Conservation (phyloP, 371 early-diverging fungal species). For the Lichtheimia hyalospora region DNA sequence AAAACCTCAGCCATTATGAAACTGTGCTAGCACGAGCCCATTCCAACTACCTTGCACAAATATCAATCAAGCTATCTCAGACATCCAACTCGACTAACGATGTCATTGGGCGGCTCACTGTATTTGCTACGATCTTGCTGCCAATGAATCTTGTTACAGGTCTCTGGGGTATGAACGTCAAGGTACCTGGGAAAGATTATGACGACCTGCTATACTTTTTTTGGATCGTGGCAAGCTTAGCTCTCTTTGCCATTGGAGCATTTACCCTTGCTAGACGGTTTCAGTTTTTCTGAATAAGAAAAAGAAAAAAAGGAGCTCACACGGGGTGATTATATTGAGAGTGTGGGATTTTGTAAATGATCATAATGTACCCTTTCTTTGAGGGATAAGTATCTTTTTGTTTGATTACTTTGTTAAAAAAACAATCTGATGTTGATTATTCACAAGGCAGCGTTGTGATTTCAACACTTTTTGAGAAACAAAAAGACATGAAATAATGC, state of each 20-base stretch:
- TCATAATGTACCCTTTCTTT: too few relatives aligned
- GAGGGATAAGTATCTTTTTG: too few relatives aligned
- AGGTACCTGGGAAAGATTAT: constrained; percentile 67
- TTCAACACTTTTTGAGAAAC: too few relatives aligned
- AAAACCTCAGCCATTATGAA: constrained; percentile 87
- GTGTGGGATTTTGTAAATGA: too few relatives aligned
- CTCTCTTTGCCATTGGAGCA: constrained; percentile 38
- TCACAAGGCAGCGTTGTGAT: too few relatives aligned
- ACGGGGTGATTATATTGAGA: too few relatives aligned
- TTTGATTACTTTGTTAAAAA: too few relatives aligned
- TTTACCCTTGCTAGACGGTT: constrained; percentile 29
- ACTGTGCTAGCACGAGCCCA: constrained; percentile 88
- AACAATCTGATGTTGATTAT: too few relatives aligned
- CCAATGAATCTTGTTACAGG: constrained; percentile 94
- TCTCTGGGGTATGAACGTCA: constrained; percentile 71
- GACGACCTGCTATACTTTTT: constrained; percentile 45
- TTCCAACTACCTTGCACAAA: constrained; percentile 93
- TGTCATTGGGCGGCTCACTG: constrained; percentile 87
- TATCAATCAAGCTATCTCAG: constrained; percentile 92
- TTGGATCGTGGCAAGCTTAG: constrained; percentile 37
- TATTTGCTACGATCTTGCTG: constrained; percentile 85
- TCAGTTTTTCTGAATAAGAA: constrained; percentile 18
- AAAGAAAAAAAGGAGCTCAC: too few relatives aligned
- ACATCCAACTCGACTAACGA: constrained; percentile 87
- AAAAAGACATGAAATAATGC: too few relatives aligned